Evolutionary conservation across 495 filamentous ascomycete species (phyloP), one percentile per base, ranked within the genome.

Genomic region (Barbatosphaeria neglecta): DNA sequence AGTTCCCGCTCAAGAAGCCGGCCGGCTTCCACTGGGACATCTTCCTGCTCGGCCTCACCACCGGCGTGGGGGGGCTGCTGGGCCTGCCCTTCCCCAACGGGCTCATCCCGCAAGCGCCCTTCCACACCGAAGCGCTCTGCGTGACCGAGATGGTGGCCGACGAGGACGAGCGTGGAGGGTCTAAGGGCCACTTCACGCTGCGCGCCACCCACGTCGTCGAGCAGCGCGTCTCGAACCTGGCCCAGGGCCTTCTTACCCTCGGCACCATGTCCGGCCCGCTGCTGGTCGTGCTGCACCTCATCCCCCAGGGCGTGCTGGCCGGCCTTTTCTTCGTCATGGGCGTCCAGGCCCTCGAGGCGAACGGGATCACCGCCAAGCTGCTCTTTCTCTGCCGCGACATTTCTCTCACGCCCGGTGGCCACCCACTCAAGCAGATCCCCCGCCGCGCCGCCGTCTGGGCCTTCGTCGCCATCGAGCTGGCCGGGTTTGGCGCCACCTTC

Each of bases 311-410:
- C 46, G 85, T 95, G 18, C 72, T 97, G 49, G 86, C 87, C 0
- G 90, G 90, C 6, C 74, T 97, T 13, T 95, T 97, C 73, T 96
- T 95, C 65, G 81, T 94, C 54, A 92, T 95, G 83, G 90, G 87
- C 22, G 78, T 84, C 46, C 82, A 88, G 57, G 84, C 85, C n/a
- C 75, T 92, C 22, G 70, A 80, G 53, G 78, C 67, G 11, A 95
- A 94, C 61, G 86, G 86, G 11, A 90, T 95, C 49, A 90, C 85
- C 0, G 65, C 75, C 42, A 95, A 95, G 55, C 52, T 93, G 3
- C 61, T 90, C 18, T 95, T 85, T 65, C 73, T 94, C 4, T 65
- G 74, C 9, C 72, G 78, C 46, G 90, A 97, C 59, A 64, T 55
- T 17, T 52, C 65, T 1, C 72, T 95, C 20, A 86, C 83, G 0